phyloP scores from a whole-genome alignment of 2,329 filamentous ascomycete species.

The Dothistroma pini region DNA sequence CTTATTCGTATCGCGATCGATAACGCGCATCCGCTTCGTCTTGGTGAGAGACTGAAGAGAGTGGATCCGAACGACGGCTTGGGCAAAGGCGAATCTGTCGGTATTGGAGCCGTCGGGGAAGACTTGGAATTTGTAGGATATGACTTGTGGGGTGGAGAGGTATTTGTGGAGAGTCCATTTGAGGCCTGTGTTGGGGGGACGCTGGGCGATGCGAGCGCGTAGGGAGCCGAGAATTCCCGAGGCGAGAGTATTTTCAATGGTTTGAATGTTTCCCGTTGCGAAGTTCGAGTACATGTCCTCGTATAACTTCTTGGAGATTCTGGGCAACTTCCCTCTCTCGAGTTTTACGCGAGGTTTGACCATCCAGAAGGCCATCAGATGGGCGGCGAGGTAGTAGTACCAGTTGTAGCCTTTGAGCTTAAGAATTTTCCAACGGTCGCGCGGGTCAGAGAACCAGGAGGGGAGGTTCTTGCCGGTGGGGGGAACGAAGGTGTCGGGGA shows the following conservation, averaged over 20 bases:
- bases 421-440: conserved; percentile 9
- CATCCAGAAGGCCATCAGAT: conserved; percentile 15
- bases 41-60: conserved; percentile 29
- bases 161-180: conserved; percentile 33
- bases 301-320: conserved; percentile 42
- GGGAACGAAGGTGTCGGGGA: conserved; percentile 38
- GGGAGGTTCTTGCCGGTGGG: conserved; percentile 28
- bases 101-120: conserved; percentile 27
- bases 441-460: conserved; percentile 12
- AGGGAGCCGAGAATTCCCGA: conserved; percentile 24
- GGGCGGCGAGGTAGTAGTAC: background rate
- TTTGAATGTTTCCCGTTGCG: conserved; percentile 38
- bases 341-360: conserved; percentile 16
- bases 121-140: conserved; percentile 23
- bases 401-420: conserved; percentile 1
- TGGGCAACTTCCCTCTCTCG: conserved; percentile 36
- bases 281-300: conserved; percentile 47
- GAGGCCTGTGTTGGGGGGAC: conserved; percentile 34
- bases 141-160: conserved; percentile 24
- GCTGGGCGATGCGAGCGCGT: conserved; percentile 35
- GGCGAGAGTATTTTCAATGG: conserved; percentile 22
- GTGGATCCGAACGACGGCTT: conserved; percentile 33
- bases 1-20: conserved; percentile 16
- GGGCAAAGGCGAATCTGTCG: conserved; percentile 24
- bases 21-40: conserved; percentile 18